Base-by-base conservation (phyloP, 352 stramenopile species). In the Globisporangium rhizosaccharum region DNA sequence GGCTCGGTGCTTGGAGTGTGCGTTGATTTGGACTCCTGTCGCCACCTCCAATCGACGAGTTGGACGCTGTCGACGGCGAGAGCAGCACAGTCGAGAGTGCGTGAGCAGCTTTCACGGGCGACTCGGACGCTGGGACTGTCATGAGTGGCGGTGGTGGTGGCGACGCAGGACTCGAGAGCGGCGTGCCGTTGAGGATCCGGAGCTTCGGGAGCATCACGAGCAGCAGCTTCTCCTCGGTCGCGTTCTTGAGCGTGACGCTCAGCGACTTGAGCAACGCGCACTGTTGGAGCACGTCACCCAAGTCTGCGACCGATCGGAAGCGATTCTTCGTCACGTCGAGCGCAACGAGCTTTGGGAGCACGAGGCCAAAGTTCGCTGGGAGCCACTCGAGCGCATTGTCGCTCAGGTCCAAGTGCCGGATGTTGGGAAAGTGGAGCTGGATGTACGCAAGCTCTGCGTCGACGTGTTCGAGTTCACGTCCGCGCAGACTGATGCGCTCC, bases 261-360 rank as follows among this genome's bases (percentile, higher is more conserved):
- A 91, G 67, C 39, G 75, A 87, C 44, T 87, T 87, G 25, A 91
- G 59, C 2, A 68, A 75, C n/a, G 60, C 46, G 49, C 81, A 87
- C 3, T 54, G 36, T 20, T 71, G 56, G n/a, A 89, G 53, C 15
- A 72, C 71, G 6, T 77, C 66, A 6, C 66, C 68, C 6, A 91
- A 59, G 4, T 72, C 70, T 2, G 66, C 62, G 2, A 88, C 65
- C 8, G 74, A 80, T 0, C 54, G 59, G 51, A 88, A 77, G 4
- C 55, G 62, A 17, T 91, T 91, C 45, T 68, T 63, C 8, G 69
- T 73, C 4, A 91, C 37, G 46, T 91, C 79, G 14, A 91, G 61
- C 5, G 79, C 71, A n/a, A 88, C 77, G 11, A 91, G 72, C 39
- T 70, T 68, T 0, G 79, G 72, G 15, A 89, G 46, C 20, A 68